Evolutionary conservation across 257 asterid species (phyloP).

Genomic region (Fraxinus pennsylvanica): DNA sequence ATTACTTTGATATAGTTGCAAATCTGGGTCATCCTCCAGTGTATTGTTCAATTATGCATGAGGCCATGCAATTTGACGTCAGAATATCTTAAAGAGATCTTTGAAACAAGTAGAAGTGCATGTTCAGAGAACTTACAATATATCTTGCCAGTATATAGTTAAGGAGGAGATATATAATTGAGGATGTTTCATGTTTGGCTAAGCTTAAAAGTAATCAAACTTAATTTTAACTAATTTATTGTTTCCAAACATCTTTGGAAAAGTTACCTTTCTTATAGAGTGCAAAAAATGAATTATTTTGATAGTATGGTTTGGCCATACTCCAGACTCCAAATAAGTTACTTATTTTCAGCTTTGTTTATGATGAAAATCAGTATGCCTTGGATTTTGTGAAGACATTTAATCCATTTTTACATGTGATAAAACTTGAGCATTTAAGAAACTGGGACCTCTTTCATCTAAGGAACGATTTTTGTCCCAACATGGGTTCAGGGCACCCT

Average conservation of each 20-base stretch:
- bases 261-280: not conserved
- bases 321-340: not conserved
- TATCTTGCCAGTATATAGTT: not conserved
- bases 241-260: not conserved
- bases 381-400: not conserved
- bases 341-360: not conserved
- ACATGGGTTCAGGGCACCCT: not conserved
- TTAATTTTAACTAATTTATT: not conserved
- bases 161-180: not conserved
- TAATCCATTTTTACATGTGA: not conserved
- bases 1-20: conserved; percentile 11
- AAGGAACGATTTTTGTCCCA: not conserved
- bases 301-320: not conserved
- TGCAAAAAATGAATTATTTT: not conserved
- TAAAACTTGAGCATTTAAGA: conserved; percentile 12
- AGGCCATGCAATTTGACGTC: not conserved
- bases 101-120: not conserved
- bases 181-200: not conserved
- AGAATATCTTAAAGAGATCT: not conserved
- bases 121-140: not conserved
- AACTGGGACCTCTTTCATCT: not conserved
- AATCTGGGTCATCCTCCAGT: conserved; percentile 5
- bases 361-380: not conserved
- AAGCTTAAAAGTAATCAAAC: not conserved
- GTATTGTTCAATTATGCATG: not conserved